Percentiles rank a stretch among this genome's conserved stretches.
Conservation (phyloP, 768 basidiomycete genomes). For the Termitomyces titanicus region DNA sequence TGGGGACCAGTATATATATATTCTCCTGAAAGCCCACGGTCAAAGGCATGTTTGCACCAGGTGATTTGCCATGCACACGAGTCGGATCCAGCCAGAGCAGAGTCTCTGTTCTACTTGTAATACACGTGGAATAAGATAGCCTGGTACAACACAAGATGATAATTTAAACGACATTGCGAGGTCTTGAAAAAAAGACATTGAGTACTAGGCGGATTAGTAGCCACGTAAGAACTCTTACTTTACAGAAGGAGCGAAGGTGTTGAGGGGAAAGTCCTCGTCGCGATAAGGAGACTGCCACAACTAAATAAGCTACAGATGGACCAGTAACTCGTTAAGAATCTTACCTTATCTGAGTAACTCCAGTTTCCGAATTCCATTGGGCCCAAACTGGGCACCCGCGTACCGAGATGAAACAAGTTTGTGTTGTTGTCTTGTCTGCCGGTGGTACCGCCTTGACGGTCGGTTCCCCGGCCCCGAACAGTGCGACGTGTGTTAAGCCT, state of each 20-base stretch:
- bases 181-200: neutral
- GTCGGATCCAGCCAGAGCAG: neutral
- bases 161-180: conserved; percentile 1
- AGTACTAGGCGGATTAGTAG: neutral
- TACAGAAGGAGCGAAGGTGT: conserved; percentile 15
- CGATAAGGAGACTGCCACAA: conserved; percentile 2
- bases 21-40: too few relatives aligned
- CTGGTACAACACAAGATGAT: neutral
- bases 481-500: conserved; percentile 61
- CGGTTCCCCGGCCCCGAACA: conserved; percentile 53
- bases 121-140: conserved; percentile 5
- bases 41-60: too few relatives aligned
- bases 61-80: too few relatives aligned
- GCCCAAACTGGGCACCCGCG: conserved; percentile 39
- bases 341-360: conserved; percentile 27
- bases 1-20: too few relatives aligned
- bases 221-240: conserved; percentile 7
- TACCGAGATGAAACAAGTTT: conserved; percentile 49
- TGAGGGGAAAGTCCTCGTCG: conserved; percentile 20
- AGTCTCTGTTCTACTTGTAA: neutral
- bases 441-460: conserved; percentile 33
- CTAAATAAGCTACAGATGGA: neutral
- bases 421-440: conserved; percentile 33
- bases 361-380: conserved; percentile 30
- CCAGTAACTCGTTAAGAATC: neutral